Base-by-base conservation (phyloP, 176 grass and related monocot species). In the Rhynchospora pubera region DNA sequence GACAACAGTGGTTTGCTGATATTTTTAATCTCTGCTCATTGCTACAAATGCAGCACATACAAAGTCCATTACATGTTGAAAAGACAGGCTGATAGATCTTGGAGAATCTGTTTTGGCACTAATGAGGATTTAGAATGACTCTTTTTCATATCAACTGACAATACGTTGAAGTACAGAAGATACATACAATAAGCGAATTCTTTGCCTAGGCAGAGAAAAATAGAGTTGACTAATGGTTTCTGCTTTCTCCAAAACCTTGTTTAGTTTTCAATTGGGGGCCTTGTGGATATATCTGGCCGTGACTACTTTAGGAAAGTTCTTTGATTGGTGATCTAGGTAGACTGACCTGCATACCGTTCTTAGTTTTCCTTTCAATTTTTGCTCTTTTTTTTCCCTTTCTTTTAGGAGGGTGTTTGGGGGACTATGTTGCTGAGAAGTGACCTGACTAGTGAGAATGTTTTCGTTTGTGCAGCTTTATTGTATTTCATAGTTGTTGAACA, bases 1-100 rank as follows among this genome's bases (percentile, higher is more conserved):
- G n/a, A n/a, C n/a, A n/a, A 80, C 23, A 21, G 28, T 22, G 34
- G 0, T 80, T 42, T 5, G 16, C 30, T 62, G 34, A 63, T 42
- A 65, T 48, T 6, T 87, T 57, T 53, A 14, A 75, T 60, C 1
- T 10, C 4, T 74, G 55, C 32, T 58, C 58, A 21, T 13, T 82
- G 22, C 24, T 89, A 8, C 68, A 79, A 89, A 56, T 50, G 76
- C 92, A 99, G 96, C 57, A 88, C 91, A 30, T 99, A 99, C 22
- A 90, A 91, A 87, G 96, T 90, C 22, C 69, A 70, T 28, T 99
- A 99, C 77, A 83, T 43, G 22, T 52, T 99, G 75, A 99, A 88
- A 84, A 95, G 87, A 55, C 84, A 93, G 82, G 65, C 87, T n/a
- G 90, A 93, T 73, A 46, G 86, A 85, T 95, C 91, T 15, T 99